These are phyloP conservation scores for Phytopythium boreale DNA, from an alignment of 352 stramenopile genomes.

Conservation along the genomic window DNA sequence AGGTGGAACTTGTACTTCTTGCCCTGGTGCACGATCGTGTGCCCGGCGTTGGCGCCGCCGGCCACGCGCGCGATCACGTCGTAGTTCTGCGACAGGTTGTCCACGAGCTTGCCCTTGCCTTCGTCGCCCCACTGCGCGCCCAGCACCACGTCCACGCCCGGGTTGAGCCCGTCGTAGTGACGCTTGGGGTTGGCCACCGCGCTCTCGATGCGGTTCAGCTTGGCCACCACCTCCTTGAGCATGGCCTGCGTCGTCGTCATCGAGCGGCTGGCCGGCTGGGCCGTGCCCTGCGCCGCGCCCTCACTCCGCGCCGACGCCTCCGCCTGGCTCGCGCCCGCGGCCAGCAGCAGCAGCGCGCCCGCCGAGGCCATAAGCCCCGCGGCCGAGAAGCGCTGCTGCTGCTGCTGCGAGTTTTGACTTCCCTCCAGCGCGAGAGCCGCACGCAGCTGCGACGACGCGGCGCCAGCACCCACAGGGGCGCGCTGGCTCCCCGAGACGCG, in stretches of 20 bases:
- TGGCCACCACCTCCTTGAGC: slow-evolving; percentile 81
- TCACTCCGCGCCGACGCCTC: slow-evolving; percentile 30
- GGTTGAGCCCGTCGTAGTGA: slow-evolving; percentile 58
- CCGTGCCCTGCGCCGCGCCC: slow-evolving; percentile 2
- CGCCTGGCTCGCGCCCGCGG: slow-evolving; percentile 19
- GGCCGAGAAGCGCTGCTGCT: slow-evolving; percentile 11
- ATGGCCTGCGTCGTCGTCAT: slow-evolving; percentile 35
- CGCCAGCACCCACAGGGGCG: background rate
- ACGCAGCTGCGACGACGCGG: slow-evolving; percentile 41
- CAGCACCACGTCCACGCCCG: slow-evolving; percentile 92
- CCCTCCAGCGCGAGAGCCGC: slow-evolving; percentile 41
- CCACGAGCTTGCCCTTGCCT: slow-evolving; percentile 99
- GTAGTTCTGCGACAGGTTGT: slow-evolving; percentile 93
- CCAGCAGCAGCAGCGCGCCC: slow-evolving; percentile 24
- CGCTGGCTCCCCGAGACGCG: slow-evolving; percentile 7
- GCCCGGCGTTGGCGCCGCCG: slow-evolving; percentile 97
- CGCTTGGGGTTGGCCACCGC: slow-evolving; percentile 81
- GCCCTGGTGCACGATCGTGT: slow-evolving; percentile 98
- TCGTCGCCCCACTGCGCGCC: slow-evolving; percentile 99
- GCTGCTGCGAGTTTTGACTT: slow-evolving; percentile 23
- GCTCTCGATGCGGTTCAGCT: slow-evolving; percentile 87
- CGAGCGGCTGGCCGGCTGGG: slow-evolving; percentile 1
- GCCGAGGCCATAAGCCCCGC: slow-evolving; percentile 17
- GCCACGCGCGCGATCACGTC: slow-evolving; percentile 97
- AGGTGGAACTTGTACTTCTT: slow-evolving; percentile 99